Conservation (phyloP, 228 moss, liverwort and hornwort species). For the Sphagnum magellanicum region DNA sequence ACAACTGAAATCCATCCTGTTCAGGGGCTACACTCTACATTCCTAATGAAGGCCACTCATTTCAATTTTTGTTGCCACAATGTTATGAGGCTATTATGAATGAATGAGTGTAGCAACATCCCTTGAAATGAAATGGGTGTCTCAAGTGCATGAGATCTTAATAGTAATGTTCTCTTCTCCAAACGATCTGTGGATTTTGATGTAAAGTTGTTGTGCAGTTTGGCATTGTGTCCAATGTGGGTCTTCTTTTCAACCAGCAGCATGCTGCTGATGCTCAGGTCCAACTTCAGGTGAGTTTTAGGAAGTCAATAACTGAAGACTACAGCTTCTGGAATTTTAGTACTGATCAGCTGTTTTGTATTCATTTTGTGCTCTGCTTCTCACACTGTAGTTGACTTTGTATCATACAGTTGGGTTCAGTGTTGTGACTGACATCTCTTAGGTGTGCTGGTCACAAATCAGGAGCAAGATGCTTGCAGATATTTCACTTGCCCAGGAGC, state of each 20-base stretch:
- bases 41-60: no score
- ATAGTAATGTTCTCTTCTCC: not conserved
- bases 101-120: no score
- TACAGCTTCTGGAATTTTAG: conserved; percentile 11
- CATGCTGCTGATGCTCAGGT: conserved; percentile 21
- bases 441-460: not conserved
- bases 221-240: conserved; percentile 21
- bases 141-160: no score
- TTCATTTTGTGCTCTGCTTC: not conserved
- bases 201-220: conserved; percentile 23
- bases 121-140: no score
- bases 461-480: not conserved
- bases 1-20: not conserved
- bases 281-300: conserved; percentile 7
- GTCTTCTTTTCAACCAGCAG: conserved; percentile 15
- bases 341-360: not conserved
- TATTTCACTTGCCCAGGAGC: conserved; percentile 1
- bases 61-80: not conserved
- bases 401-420: not conserved
- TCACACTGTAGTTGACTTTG: not conserved
- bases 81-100: no score
- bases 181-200: conserved; percentile 2
- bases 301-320: conserved; percentile 31
- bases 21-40: not conserved
- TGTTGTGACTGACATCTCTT: conserved; percentile 2